Evolutionary conservation across 108 stramenopile genomes (phyloP).

Genomic region (Conticribra guillardii): DNA sequence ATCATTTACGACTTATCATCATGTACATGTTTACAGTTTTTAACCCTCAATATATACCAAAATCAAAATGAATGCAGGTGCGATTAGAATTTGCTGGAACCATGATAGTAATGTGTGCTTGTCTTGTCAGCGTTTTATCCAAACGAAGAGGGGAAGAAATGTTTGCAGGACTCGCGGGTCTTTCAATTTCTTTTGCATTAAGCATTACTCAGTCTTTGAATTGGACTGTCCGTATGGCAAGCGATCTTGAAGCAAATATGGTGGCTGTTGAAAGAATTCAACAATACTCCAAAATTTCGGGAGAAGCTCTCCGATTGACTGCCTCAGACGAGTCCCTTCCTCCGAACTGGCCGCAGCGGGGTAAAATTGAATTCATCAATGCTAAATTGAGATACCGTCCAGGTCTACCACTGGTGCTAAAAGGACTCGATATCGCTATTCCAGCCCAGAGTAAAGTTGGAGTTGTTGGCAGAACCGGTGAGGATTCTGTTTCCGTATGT

Average conservation of each 20-base stretch:
- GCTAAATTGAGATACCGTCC: constrained; percentile 82
- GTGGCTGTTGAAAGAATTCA: constrained; percentile 89
- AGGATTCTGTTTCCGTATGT: constrained; percentile 13
- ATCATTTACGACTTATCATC: constrained; percentile 62
- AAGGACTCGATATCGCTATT: constrained; percentile 78
- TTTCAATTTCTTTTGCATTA: constrained; percentile 91
- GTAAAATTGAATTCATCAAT: constrained; percentile 72
- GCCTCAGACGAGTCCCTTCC: constrained; percentile 43
- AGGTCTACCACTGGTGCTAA: constrained; percentile 86
- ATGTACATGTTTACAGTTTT: background rate
- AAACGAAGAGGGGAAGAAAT: constrained; percentile 45
- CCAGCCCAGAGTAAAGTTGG: constrained; percentile 79
- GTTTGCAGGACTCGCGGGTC: constrained; percentile 93
- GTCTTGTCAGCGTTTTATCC: constrained; percentile 74
- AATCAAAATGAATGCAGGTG: constrained; percentile 8
- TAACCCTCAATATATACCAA: constrained; percentile 48
- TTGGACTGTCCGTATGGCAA: constrained; percentile 93
- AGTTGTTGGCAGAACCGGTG: constrained; percentile 84
- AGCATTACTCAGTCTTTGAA: constrained; percentile 89
- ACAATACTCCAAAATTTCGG: constrained; percentile 66
- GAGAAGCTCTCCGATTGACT: constrained; percentile 64
- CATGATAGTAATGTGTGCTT: constrained; percentile 67
- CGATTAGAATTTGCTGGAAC: constrained; percentile 37
- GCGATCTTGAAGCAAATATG: constrained; percentile 93
- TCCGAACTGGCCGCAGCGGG: constrained; percentile 73